Evolutionary conservation across 2,329 filamentous ascomycete genomes (phyloP).

Genomic region (Diplocarpon rosae): DNA sequence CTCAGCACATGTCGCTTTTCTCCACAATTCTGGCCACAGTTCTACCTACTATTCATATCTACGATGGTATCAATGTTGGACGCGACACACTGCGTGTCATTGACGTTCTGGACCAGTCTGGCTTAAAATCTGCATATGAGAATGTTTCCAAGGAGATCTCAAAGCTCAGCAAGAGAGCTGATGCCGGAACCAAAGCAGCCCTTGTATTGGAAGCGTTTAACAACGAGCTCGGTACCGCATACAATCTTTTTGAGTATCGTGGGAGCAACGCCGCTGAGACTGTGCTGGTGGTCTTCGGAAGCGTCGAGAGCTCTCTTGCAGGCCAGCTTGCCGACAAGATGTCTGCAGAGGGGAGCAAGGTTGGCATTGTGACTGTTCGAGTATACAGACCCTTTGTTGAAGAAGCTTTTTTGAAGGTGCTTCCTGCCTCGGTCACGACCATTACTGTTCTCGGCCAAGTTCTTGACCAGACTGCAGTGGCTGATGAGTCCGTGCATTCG

Average conservation of each 20-base stretch:
- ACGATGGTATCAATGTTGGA: conserved; percentile 75
- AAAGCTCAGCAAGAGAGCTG: conserved; percentile 57
- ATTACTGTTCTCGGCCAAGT: conserved; percentile 89
- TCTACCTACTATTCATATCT: conserved; percentile 76
- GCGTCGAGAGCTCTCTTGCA: conserved; percentile 76
- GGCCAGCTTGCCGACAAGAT: conserved; percentile 69
- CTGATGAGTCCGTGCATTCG: conserved; percentile 70
- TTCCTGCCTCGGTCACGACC: conserved; percentile 64
- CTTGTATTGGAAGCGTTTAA: conserved; percentile 69
- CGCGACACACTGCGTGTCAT: conserved; percentile 74
- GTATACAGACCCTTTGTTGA: conserved; percentile 93
- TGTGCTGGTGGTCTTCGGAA: conserved; percentile 87
- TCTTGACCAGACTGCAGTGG: conserved; percentile 56
- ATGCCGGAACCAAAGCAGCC: conserved; percentile 60
- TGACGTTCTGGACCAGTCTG: conserved; percentile 64
- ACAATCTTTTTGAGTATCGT: conserved; percentile 86
- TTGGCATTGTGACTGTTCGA: conserved; percentile 84
- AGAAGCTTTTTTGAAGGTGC: conserved; percentile 75
- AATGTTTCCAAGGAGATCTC: conserved; percentile 51
- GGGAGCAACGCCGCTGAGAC: conserved; percentile 70
- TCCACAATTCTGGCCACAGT: conserved; percentile 70
- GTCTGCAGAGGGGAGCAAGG: conserved; percentile 59
- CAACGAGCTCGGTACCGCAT: conserved; percentile 84
- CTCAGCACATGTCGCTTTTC: conserved; percentile 91
- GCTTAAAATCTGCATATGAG: conserved; percentile 58